Evolutionary conservation across 305 asterid species (phyloP), one percentile per base, ranked within the genome.

Genomic region (Fraxinus angustifolia): DNA sequence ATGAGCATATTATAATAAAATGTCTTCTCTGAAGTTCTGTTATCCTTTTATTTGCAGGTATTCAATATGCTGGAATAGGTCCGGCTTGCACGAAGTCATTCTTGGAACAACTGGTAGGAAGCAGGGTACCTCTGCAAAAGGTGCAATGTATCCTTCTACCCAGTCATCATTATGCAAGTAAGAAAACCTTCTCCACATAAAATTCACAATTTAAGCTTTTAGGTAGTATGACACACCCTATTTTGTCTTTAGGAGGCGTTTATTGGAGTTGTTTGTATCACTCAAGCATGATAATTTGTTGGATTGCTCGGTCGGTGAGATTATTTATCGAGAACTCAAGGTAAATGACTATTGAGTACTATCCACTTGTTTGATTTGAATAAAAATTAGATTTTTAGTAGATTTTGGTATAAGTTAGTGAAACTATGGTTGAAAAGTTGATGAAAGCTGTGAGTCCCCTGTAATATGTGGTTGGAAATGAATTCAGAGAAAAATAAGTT

Each of bases 121-220:
- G 90, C 97, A 93, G 90, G 99, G 99, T 35, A 92, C 98, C 53
- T 94, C 99, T 79, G 89, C 94, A 56, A 95, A 95, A 88, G 99
- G 99, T 70, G 93, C 97, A n/a, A 60, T 89, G 60, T 89, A 81
- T 82, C 96, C 95, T 83, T 91, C 97, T 80, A 92, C 97, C 0
- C 94, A 94, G 89, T 87, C 97, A 53, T 88, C 92, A 82, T 80
- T 94, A 84, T 94, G 99, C 98, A 92, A 94, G 99, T 95, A 88
- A 87, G 76, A 42, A 36, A 16, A 68, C 31, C 21, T 4, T 79
- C 38, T 11, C 11, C 17, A 6, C 19, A 26, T 75, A 65, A n/a
- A 79, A 36, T 48, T 58, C 23, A 68, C 34, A 3, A 77, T 67
- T 26, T 73, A 38, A 53, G 72, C 77, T 83, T 85, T 34, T 53